These are phyloP conservation scores for Stephania cephalantha DNA, from an alignment of 164 flowering plant species.

Conservation along the genomic window DNA sequence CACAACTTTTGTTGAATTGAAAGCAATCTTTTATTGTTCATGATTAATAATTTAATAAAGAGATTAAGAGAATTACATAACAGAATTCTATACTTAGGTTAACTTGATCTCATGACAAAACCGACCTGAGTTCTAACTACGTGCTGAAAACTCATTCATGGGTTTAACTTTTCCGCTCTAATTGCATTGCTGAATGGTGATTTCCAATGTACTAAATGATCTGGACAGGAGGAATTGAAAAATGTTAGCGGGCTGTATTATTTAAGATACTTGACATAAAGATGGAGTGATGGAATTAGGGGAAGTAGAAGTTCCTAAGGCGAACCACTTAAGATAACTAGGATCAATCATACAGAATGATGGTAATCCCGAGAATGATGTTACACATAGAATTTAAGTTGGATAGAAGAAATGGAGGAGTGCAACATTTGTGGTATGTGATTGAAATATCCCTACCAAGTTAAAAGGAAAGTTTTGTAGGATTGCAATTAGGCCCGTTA, in stretches of 20 bases:
- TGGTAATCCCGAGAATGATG: no score
- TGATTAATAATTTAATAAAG: neutral
- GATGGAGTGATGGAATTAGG: no score
- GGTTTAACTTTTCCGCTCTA: neutral
- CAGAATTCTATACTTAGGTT: neutral
- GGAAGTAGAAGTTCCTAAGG: no score
- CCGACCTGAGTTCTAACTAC: neutral
- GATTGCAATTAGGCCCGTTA: no score
- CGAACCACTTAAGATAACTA: no score
- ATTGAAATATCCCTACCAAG: no score
- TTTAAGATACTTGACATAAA: no score
- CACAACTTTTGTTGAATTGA: neutral
- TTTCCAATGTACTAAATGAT: neutral
- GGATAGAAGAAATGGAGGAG: no score
- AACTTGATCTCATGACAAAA: neutral
- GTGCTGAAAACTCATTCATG: neutral
- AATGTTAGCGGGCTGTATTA: neutral
- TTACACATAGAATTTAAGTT: no score
- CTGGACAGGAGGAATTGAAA: neutral
- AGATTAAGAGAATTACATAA: neutral
- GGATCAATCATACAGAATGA: no score
- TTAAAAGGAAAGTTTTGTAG: no score
- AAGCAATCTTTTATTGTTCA: neutral
- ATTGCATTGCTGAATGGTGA: neutral
- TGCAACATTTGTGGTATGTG: no score